Evolutionary conservation across 129 eudicot species (phyloP), one percentile per base, ranked within the genome.

Genomic region (Lonicera japonica): DNA sequence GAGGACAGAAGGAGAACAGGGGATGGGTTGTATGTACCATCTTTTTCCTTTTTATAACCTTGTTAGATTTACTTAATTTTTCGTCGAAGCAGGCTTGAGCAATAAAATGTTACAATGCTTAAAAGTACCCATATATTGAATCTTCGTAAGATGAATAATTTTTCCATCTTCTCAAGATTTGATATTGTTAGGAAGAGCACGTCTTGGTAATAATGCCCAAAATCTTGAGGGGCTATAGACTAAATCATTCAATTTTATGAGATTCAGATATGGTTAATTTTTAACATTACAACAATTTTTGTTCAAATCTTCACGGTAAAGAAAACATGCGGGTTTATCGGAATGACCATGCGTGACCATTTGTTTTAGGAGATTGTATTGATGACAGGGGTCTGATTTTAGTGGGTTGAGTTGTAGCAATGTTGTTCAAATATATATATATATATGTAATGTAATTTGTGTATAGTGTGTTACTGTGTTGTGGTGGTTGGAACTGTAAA

Each of bases 1-100:
- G 61, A 36, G 19, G 66, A 47, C 43, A 51, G 11, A 17, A 20
- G 34, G 60, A 63, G 23, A 40, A 11, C 8, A 12, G 55, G 25
- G 38, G 18, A 40, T 29, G 8, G 13, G 12, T 39, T 70, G 68
- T 38, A 53, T 41, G 53, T 51, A 70, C 29, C n/a, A 8, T 18
- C 65, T 25, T 22, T 58, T 34, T 34, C 2, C 1, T 16, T 58
- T 24, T 6, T 54, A 19, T 54, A 15, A 19, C 18, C 29, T 54
- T 54, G 12, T 5, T 6, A 21, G 20, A 54, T 15, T 14, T 50
- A 10, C 3, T 48, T 15, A 3, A 13, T 63, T 24, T 7, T 58
- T 58, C 5, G 50, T 58, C 9, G 65, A 21, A 54, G 34, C 48
- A n/a, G 24, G 25, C 3, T 64, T 8, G 29, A 51, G 50, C 29